Conservation (phyloP, 352 stramenopile genomes). For the Aphanomyces euteiches region DNA sequence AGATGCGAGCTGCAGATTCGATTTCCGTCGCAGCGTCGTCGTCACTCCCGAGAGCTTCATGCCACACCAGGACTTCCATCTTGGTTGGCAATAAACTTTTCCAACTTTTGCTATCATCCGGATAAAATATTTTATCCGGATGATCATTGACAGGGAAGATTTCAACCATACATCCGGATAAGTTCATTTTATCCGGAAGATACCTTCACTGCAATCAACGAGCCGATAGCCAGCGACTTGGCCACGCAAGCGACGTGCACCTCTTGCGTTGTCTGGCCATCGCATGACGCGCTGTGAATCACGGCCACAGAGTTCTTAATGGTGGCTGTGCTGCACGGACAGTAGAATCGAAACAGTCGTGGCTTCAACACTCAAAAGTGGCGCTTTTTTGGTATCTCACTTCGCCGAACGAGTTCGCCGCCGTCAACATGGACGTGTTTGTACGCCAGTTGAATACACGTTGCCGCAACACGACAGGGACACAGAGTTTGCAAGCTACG, state of each 20-base stretch:
- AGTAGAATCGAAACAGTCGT: no score
- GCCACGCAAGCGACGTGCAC: not conserved
- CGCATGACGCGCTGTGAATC: no score
- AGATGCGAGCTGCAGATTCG: conserved; percentile 14
- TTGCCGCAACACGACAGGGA: no score
- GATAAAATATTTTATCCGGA: not conserved
- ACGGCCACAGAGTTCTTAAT: no score
- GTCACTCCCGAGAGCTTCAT: conserved; percentile 23
- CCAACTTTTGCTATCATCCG: not conserved
- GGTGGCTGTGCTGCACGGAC: no score
- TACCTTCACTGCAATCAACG: not conserved
- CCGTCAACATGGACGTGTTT: no score
- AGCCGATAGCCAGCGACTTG: not conserved
- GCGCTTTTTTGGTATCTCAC: no score
- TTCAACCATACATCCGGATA: not conserved
- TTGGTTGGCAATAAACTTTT: not conserved
- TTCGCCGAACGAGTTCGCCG: no score
- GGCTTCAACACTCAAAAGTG: no score
- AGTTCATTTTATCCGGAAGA: not conserved
- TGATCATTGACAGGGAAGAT: not conserved
- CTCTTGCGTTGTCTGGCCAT: not conserved
- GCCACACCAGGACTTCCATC: conserved; percentile 24
- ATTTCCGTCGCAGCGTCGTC: conserved; percentile 17
- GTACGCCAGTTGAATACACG: no score
- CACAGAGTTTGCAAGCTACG: no score